Evolutionary conservation across 2,329 filamentous ascomycete species (phyloP).

Genomic region (Juglanconis juglandina): DNA sequence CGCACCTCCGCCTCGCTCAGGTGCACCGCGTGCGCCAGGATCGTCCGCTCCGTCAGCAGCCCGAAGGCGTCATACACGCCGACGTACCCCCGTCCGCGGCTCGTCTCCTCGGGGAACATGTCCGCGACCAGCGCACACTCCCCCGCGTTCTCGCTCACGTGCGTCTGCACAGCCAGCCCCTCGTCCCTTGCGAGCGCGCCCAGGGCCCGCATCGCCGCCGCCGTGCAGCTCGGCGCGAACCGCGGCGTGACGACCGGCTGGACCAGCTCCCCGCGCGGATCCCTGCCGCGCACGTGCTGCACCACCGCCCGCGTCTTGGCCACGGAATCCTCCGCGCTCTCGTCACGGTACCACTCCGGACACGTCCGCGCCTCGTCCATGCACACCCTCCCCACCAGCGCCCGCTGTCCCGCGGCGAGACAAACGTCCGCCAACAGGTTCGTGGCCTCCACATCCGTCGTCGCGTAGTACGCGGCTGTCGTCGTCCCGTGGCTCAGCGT

Average conservation of each 20-base stretch:
- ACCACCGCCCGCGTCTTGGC: constrained; percentile 57
- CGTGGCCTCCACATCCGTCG: constrained; percentile 80
- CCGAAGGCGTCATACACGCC: constrained; percentile 73
- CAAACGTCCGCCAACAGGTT: constrained; percentile 87
- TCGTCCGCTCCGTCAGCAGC: constrained; percentile 68
- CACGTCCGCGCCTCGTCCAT: constrained; percentile 72
- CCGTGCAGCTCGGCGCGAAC: constrained; percentile 63
- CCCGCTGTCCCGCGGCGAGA: constrained; percentile 74
- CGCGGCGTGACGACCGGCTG: constrained; percentile 75
- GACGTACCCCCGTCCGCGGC: constrained; percentile 50
- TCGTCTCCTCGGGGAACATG: constrained; percentile 59
- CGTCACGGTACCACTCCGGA: constrained; percentile 78
- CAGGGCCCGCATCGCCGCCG: constrained; percentile 58
- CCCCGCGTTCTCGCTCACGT: constrained; percentile 77
- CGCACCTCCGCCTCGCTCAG: constrained; percentile 63
- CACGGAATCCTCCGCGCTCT: constrained; percentile 55
- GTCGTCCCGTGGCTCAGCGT: constrained; percentile 90
- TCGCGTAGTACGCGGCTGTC: constrained; percentile 91
- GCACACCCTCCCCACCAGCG: constrained; percentile 89
- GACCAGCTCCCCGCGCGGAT: constrained; percentile 63
- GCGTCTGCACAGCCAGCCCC: constrained; percentile 74
- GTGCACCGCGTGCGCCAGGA: constrained; percentile 84
- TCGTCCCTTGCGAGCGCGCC: constrained; percentile 62
- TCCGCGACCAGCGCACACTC: constrained; percentile 70
- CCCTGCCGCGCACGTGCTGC: constrained; percentile 62